Evolutionary conservation across 441 rosid genomes (phyloP), one percentile per base, ranked within the genome.

Genomic region (Mallotus japonicus): DNA sequence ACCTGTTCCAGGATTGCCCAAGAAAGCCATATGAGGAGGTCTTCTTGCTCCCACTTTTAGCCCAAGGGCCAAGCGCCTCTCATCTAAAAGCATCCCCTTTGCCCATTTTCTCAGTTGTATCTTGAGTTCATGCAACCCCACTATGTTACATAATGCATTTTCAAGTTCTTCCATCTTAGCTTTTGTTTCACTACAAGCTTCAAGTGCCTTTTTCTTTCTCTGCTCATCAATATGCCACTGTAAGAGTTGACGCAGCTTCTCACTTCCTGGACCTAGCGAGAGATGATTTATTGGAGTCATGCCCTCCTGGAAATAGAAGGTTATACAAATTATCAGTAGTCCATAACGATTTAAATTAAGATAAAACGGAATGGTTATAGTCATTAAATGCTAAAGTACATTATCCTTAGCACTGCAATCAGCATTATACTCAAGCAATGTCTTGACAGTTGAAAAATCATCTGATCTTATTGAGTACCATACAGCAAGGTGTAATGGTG

Each of bases 11-110:
- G 99, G 99, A 72, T 91, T 95, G 51, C 97, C 98, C 77, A 95
- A 89, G 77, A 95, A 95, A n/a, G 99, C 98, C 99, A 95, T 95
- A 78, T 95, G 98, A 6, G 98, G 98, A 79, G 97, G 96, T 74
- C 90, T 87, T 80, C 98, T 86, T 53, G 77, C 62, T 3, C 93
- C 99, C 79, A 92, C 86, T 83, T 90, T 91, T 63, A 95, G 74
- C n/a, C 98, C 98, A 67, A 95, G 91, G 67, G 98, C 92, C 75
- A 85, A 85, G 47, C 99, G 91, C 84, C 90, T 90, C 83, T 95
- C 99, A 86, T 92, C 98, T 84, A 95, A 84, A 81, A 95, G 91
- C 98, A 92, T 89, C 75, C 98, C 98, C 87, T 90, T 95, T 0
- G 96, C 98, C 98, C 97, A 92, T 83, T 89, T 95, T 73, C 96